Conservation (phyloP, 441 rosid genomes). For the Jatropha podagrica region DNA sequence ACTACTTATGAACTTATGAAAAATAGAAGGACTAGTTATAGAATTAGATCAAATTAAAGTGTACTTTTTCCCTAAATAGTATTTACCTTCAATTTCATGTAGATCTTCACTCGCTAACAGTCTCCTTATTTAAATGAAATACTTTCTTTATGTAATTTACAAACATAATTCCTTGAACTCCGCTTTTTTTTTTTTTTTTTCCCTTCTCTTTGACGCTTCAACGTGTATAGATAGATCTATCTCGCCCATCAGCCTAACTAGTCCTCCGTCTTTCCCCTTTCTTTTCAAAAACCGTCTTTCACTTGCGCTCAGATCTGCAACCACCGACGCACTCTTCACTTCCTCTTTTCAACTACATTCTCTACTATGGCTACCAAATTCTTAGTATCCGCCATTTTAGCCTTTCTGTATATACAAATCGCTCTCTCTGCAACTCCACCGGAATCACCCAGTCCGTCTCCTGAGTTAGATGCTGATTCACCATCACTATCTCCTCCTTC, state of each 20-base stretch:
- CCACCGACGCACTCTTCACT: not conserved
- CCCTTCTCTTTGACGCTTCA: not conserved
- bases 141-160: too few species aligned
- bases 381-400: not conserved
- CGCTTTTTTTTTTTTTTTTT: not conserved
- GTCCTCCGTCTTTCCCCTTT: not conserved
- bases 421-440: slow-evolving; percentile 12
- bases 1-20: too few species aligned
- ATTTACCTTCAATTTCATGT: too few species aligned
- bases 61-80: too few species aligned
- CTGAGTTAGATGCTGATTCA: not conserved
- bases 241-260: not conserved
- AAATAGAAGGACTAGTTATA: too few species aligned
- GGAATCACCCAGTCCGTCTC: slow-evolving; percentile 3
- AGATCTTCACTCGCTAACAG: too few species aligned
- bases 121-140: too few species aligned
- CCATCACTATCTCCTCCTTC: slow-evolving; percentile 12
- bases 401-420: not conserved
- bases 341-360: not conserved
- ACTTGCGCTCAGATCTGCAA: slow-evolving; percentile 3
- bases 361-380: slow-evolving; percentile 3
- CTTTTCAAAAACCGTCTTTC: not conserved
- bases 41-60: too few species aligned
- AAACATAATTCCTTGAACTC: not conserved
- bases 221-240: not conserved